phyloP scores from a whole-genome alignment of 768 basidiomycete species.

The Russula abietina region DNA sequence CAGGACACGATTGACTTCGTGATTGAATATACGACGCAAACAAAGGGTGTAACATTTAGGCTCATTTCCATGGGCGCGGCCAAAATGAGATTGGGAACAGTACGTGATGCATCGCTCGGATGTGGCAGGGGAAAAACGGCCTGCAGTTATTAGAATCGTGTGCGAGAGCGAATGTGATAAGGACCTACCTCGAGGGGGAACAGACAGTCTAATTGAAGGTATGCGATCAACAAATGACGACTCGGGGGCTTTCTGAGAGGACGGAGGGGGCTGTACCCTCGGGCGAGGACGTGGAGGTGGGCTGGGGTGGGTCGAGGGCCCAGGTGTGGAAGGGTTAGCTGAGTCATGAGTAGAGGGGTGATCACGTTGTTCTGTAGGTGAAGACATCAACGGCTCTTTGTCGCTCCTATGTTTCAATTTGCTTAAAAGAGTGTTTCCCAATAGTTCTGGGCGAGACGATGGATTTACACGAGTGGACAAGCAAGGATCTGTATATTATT shows the following conservation, averaged over 20 bases:
- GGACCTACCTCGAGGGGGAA: constrained; percentile 13
- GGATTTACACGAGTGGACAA: too few relatives aligned
- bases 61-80: constrained; percentile 31
- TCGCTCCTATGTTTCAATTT: neutral
- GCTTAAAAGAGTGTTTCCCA: neutral
- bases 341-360: constrained; percentile 5
- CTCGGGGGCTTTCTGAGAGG: constrained; percentile 14
- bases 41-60: constrained; percentile 36
- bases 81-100: constrained; percentile 32
- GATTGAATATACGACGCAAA: constrained; percentile 34
- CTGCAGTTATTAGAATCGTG: constrained; percentile 17
- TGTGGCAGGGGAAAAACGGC: constrained; percentile 29
- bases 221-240: constrained; percentile 18
- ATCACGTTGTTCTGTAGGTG: constrained; percentile 5
- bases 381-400: neutral
- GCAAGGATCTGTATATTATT: too few relatives aligned
- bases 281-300: constrained; percentile 11
- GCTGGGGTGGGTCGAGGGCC: constrained; percentile 3
- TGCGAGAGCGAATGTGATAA: neutral
- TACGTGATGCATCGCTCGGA: constrained; percentile 36
- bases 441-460: neutral
- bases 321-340: neutral
- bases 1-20: constrained; percentile 32
- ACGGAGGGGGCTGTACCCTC: constrained; percentile 12
- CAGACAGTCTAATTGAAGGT: constrained; percentile 21